Evolutionary conservation across 2,329 filamentous ascomycete genomes (phyloP).

Genomic region (Colletotrichum incanum): DNA sequence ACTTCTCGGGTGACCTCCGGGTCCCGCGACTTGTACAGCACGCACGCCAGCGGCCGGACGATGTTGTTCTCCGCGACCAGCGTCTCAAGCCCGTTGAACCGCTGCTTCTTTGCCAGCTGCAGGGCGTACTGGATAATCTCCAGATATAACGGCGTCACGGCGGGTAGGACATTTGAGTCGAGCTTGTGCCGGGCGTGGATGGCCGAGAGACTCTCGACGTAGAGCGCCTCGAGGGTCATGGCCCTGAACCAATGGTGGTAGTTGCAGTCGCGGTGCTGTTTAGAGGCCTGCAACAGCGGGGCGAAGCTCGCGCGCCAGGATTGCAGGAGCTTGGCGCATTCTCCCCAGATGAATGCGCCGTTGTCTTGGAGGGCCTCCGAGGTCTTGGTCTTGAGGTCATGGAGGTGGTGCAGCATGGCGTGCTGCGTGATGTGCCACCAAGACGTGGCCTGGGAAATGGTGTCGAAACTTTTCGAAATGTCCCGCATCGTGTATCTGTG

Average conservation of each 20-base stretch:
- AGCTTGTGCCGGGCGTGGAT: conserved; percentile 21
- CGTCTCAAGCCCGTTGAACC: conserved; percentile 23
- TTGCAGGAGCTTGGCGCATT: conserved; percentile 6
- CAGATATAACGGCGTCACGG: conserved; percentile 24
- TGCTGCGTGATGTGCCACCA: conserved; percentile 38
- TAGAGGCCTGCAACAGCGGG: conserved; percentile 20
- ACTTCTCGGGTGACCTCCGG: conserved; percentile 14
- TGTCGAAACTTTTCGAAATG: conserved; percentile 17
- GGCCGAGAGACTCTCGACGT: conserved; percentile 30
- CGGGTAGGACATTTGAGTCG: conserved; percentile 26
- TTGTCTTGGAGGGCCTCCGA: neutral
- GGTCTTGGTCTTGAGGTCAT: conserved; percentile 15
- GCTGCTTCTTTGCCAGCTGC: conserved; percentile 10
- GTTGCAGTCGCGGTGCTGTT: neutral
- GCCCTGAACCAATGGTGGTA: conserved; percentile 21
- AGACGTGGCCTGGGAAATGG: conserved; percentile 11
- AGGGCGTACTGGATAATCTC: conserved; percentile 21
- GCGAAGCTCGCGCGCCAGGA: conserved; percentile 24
- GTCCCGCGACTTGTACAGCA: conserved; percentile 29
- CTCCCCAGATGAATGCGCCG: conserved; percentile 5
- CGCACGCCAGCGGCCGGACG: conserved; percentile 30
- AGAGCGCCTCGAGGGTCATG: conserved; percentile 33
- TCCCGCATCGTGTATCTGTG: conserved; percentile 27
- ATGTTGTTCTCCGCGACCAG: conserved; percentile 21
- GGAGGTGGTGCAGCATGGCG: conserved; percentile 24